Evolutionary conservation across 495 filamentous ascomycete genomes (phyloP).

Genomic region (Penicillium turbatum): DNA sequence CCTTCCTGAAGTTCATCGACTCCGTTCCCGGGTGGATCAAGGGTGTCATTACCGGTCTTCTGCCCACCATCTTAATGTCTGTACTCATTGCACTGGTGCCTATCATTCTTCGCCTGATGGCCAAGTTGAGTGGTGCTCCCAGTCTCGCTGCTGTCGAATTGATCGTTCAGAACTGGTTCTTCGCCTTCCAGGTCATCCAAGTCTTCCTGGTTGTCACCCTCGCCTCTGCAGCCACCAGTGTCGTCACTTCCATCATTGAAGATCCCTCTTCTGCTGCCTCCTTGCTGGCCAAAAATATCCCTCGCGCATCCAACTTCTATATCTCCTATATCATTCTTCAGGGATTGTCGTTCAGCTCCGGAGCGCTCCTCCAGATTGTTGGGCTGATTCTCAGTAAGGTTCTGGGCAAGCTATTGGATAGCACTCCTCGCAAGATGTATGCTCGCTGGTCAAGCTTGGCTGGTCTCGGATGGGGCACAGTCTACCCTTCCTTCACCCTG

Average conservation of each 20-base stretch:
- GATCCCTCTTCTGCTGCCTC: constrained; percentile 56
- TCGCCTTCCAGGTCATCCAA: constrained; percentile 91
- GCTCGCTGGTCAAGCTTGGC: constrained; percentile 60
- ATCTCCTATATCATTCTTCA: constrained; percentile 93
- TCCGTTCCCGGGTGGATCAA: constrained; percentile 65
- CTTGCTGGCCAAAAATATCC: constrained; percentile 71
- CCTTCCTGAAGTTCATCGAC: constrained; percentile 69
- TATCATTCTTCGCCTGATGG: constrained; percentile 74
- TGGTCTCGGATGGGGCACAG: constrained; percentile 78
- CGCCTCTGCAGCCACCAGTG: constrained; percentile 58
- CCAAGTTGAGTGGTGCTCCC: constrained; percentile 74
- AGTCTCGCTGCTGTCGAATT: constrained; percentile 76
- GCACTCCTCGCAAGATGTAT: constrained; percentile 73
- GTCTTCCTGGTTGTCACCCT: constrained; percentile 88
- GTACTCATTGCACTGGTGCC: constrained; percentile 89
- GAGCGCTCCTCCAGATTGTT: constrained; percentile 69
- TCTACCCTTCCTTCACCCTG: constrained; percentile 81
- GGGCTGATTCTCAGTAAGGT: constrained; percentile 75
- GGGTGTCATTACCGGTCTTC: constrained; percentile 79
- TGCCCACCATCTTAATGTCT: constrained; percentile 75
- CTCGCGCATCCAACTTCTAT: constrained; percentile 87
- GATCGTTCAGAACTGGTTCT: constrained; percentile 87
- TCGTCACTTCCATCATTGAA: constrained; percentile 56
- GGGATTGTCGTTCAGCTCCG: constrained; percentile 76
- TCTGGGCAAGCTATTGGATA: constrained; percentile 67